These are phyloP conservation scores for Hyphodiscus hymeniophilus DNA, from an alignment of 495 filamentous ascomycete species.

Conservation along the genomic window DNA sequence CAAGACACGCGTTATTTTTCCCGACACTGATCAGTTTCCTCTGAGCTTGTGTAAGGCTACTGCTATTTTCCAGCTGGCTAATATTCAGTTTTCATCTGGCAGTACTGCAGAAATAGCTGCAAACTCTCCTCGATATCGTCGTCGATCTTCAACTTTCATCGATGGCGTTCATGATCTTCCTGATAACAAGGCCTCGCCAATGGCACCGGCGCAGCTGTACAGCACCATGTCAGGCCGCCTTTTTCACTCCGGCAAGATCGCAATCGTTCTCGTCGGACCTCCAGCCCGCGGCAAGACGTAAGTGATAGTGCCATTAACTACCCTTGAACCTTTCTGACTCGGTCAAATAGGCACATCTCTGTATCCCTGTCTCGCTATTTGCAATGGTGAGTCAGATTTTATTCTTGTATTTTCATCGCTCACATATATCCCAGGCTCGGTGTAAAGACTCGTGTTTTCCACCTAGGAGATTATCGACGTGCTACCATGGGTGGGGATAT, in stretches of 20 bases:
- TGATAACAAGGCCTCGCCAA: conserved; percentile 55
- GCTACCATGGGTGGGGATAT: conserved; percentile 79
- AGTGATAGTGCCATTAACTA: conserved; percentile 24
- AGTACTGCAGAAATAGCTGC: conserved; percentile 79
- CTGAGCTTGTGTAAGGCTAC: background rate
- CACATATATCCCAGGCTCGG: conserved; percentile 59
- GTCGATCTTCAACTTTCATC: conserved; percentile 88
- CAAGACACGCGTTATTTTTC: background rate
- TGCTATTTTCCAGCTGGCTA: no score
- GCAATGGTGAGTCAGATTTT: conserved; percentile 57
- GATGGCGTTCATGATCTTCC: conserved; percentile 96
- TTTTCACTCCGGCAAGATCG: conserved; percentile 94
- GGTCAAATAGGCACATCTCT: conserved; percentile 65
- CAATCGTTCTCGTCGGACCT: conserved; percentile 92
- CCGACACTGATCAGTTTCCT: background rate
- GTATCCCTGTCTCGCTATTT: conserved; percentile 93
- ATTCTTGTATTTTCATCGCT: background rate
- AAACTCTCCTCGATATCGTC: conserved; percentile 71
- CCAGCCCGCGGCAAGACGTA: conserved; percentile 96
- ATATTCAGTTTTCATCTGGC: conserved; percentile 26
- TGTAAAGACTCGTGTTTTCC: conserved; percentile 96
- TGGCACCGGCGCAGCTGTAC: conserved; percentile 95
- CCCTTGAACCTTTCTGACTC: conserved; percentile 18
- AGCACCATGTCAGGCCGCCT: conserved; percentile 94
- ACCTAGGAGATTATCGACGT: conserved; percentile 92